Evolutionary conservation across 352 stramenopile genomes (phyloP).

Genomic region (Pythium plurisporium): DNA sequence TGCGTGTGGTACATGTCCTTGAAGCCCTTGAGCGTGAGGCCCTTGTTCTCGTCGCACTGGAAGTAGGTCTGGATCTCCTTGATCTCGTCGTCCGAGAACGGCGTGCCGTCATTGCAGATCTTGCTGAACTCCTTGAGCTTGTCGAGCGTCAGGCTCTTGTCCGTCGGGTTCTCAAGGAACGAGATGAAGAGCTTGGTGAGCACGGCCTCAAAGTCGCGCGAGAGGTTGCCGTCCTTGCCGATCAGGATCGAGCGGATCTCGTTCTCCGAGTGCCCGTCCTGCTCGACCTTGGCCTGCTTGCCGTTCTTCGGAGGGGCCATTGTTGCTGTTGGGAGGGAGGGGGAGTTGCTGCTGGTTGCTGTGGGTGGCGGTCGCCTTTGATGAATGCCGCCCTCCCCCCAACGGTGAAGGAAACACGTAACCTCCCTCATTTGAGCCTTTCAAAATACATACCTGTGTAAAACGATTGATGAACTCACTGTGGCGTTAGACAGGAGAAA

Average conservation of each 20-base stretch:
- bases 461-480: conserved; percentile 10
- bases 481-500: neutral
- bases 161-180: conserved; percentile 72
- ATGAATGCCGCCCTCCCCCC: neutral
- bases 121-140: conserved; percentile 88
- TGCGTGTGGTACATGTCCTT: conserved; percentile 92
- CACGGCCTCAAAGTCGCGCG: conserved; percentile 82
- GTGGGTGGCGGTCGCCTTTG: neutral
- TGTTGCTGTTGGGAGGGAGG: neutral
- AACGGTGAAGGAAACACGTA: conserved; percentile 15
- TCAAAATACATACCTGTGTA: conserved; percentile 7
- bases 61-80: conserved; percentile 92
- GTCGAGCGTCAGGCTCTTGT: conserved; percentile 76
- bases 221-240: conserved; percentile 76
- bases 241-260: conserved; percentile 80
- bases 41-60: conserved; percentile 89
- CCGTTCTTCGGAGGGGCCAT: conserved; percentile 64
- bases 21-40: conserved; percentile 84
- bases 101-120: conserved; percentile 85
- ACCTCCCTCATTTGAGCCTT: conserved; percentile 6
- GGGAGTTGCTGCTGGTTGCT: too few relatives aligned
- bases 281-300: conserved; percentile 37
- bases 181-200: conserved; percentile 84
- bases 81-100: conserved; percentile 87
- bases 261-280: conserved; percentile 69